phyloP scores from a whole-genome alignment of 768 basidiomycete species.

The Podaxis pistillaris region DNA sequence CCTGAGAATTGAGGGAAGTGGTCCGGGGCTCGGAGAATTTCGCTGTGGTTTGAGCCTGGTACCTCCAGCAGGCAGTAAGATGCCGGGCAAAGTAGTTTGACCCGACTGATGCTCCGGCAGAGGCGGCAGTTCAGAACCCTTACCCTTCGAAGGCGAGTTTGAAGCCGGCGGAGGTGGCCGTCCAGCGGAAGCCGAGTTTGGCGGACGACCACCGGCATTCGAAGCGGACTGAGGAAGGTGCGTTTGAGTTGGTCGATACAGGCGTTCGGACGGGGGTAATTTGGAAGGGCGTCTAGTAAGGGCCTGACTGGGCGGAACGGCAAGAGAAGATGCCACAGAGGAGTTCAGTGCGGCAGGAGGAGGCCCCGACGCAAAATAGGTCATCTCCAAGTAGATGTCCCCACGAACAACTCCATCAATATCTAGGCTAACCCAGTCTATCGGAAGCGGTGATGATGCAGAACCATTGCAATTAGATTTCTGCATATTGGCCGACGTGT shows the following conservation, averaged over 20 bases:
- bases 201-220: conserved; percentile 13
- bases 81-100: conserved; percentile 4
- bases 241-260: conserved; percentile 39
- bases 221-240: conserved; percentile 20
- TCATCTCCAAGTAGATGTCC: conserved; percentile 91
- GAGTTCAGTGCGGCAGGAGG: conserved; percentile 36
- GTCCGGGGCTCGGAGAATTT: conserved; percentile 12
- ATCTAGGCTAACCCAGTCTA: conserved; percentile 36
- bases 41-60: conserved; percentile 29
- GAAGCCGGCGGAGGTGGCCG: not conserved
- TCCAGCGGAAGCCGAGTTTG: conserved; percentile 3
- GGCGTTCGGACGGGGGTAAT: conserved; percentile 46
- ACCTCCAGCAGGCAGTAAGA: conserved; percentile 20
- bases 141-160: conserved; percentile 18
- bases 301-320: conserved; percentile 22
- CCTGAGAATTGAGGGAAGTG: conserved; percentile 1
- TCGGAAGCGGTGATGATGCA: not conserved
- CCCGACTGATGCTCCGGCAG: conserved; percentile 28
- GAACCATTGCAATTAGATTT: not conserved
- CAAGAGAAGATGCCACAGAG: conserved; percentile 7
- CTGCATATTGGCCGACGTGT: not conserved
- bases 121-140: conserved; percentile 38
- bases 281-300: conserved; percentile 53
- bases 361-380: conserved; percentile 77
- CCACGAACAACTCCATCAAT: conserved; percentile 63